Evolutionary conservation across 305 asterid species (phyloP).

Genomic region (Solanum hybrid): DNA sequence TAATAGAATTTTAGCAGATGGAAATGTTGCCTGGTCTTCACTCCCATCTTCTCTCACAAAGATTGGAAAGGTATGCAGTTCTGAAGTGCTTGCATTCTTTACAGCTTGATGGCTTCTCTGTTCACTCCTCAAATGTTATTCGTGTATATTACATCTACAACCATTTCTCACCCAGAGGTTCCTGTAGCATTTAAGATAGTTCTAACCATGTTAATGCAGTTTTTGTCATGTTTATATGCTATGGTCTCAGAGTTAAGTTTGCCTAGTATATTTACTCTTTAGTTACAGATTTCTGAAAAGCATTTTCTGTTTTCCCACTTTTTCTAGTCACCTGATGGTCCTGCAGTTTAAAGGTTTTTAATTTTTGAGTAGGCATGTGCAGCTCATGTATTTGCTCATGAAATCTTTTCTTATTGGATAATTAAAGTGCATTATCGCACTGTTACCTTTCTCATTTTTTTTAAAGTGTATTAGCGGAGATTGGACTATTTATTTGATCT

Average conservation of each 20-base stretch:
- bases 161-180: background rate
- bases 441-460: background rate
- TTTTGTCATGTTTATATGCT: background rate
- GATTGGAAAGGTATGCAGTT: slow-evolving; percentile 68
- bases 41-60: slow-evolving; percentile 78
- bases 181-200: background rate
- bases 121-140: background rate
- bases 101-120: background rate
- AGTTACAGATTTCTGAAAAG: background rate
- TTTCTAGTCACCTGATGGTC: background rate
- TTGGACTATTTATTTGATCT: background rate
- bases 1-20: slow-evolving; percentile 54
- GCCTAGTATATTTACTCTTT: background rate
- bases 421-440: background rate
- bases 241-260: background rate
- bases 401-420: background rate
- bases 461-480: background rate
- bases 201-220: background rate
- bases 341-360: background rate
- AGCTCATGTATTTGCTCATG: background rate
- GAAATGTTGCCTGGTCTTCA: slow-evolving; percentile 71
- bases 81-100: background rate
- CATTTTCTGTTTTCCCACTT: background rate
- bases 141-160: background rate
- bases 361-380: background rate